Base-by-base conservation (phyloP, 106 monocot genomes). In the Dactylorhiza incarnata region DNA sequence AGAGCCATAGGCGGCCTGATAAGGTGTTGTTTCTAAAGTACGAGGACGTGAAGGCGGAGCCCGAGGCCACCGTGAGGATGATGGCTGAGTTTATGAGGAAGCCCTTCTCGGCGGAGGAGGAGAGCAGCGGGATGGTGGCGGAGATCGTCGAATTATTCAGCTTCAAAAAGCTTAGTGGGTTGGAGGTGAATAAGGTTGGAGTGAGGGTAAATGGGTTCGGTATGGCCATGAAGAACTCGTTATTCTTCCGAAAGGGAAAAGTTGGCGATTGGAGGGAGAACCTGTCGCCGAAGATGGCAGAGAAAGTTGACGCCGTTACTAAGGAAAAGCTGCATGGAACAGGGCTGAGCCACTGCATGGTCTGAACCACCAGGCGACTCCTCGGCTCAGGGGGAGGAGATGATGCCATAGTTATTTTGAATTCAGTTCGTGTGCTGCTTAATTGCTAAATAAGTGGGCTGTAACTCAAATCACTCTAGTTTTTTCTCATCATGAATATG, bases 231-330 rank as follows among this genome's bases (percentile, higher is more conserved):
- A 58, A 58, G 20, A 58, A 58, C 20, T 22, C 58, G 3, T 25
- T 52, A 0, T 80, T 46, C 66, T 84, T 77, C 24, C 52, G 85
- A 59, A 54, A 76, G 16, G 85, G 81, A 4, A 58, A 78, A 59
- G 81, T 78, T 3, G 85, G 85, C 14, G 81, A 85, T 48, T 85
- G 85, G 85, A 26, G 29, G 71, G 78, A 81, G 17, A 58, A 81
- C 68, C 48, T 85, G 10, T 78, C 66, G 10, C 26, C 56, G 8
- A 75, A 53, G 29, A 85, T 85, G 85, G 78, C 74, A 0, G 24
- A 49, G 59, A 69, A 10, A 58, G 12, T 85, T 37, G 85, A 85
- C 62, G 37, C 9, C 6, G 65, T 85, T 8, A 43, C 25, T 24
- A 48, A 46, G 2, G 48, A 74, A 62, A 81, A 81, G 75, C 71